Conservation (phyloP, 139 green algal species). For the Raphidocelis subcapitata region DNA sequence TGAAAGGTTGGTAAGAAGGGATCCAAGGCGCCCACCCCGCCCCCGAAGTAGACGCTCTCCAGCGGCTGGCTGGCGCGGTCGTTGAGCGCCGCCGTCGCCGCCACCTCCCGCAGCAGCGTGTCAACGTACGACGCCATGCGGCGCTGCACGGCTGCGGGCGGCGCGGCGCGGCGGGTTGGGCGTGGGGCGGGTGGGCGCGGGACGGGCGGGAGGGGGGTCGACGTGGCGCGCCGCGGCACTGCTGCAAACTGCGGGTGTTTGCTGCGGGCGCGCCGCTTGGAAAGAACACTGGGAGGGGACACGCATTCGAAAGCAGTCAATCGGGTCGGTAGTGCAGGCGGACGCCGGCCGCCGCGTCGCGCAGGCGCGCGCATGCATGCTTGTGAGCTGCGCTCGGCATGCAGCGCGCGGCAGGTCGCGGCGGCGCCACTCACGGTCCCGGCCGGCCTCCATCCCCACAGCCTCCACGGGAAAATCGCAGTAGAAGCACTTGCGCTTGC, state of each 20-base stretch:
- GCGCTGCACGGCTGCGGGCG: slow-evolving; percentile 30
- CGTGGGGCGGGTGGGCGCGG: no score
- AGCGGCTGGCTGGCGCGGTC: slow-evolving; percentile 32
- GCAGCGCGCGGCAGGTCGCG: neutral
- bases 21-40: slow-evolving; percentile 67
- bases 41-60: slow-evolving; percentile 89
- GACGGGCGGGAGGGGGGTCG: no score
- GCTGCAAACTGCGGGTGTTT: no score
- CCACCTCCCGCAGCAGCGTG: slow-evolving; percentile 69
- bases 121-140: slow-evolving; percentile 63
- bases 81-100: slow-evolving; percentile 26
- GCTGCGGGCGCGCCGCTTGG: no score
- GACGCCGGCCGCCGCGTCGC: no score
- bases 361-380: neutral
- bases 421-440: slow-evolving; percentile 10
- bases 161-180: no score
- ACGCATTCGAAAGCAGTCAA: no score
- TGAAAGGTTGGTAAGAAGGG: no score
- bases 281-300: no score
- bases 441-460: slow-evolving; percentile 46
- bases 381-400: neutral
- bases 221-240: no score
- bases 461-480: slow-evolving; percentile 94
- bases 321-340: no score
- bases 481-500: slow-evolving; percentile 93